Conservation (phyloP, 352 stramenopile species). For the Phytophthora colocasiae region DNA sequence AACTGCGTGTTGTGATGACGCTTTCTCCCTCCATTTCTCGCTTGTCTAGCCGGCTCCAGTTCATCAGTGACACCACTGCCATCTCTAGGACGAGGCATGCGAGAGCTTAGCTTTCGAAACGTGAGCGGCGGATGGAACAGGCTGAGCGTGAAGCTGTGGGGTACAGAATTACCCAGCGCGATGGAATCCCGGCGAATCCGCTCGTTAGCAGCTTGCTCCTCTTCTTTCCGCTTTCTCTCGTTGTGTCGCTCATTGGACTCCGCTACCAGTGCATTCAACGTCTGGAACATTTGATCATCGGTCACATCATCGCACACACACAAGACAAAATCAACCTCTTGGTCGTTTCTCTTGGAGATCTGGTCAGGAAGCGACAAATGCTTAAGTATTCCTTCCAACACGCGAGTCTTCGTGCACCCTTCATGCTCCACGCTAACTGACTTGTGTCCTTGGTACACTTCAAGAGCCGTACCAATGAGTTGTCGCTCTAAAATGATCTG, state of each 20-base stretch:
- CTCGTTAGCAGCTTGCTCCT: constrained; percentile 39
- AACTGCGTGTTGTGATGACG: constrained; percentile 25
- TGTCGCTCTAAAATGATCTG: constrained; percentile 91
- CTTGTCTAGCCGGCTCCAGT: constrained; percentile 27
- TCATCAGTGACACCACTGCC: constrained; percentile 30
- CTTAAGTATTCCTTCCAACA: constrained; percentile 79
- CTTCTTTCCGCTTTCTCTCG: constrained; percentile 47
- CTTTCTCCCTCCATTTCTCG: constrained; percentile 15
- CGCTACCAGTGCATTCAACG: constrained; percentile 72
- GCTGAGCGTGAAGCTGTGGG: constrained; percentile 29
- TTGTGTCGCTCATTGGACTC: constrained; percentile 82
- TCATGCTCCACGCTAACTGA: constrained; percentile 86
- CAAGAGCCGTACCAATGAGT: constrained; percentile 81
- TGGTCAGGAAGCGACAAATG: constrained; percentile 74
- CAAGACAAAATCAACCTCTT: constrained; percentile 89
- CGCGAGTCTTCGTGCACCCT: constrained; percentile 79
- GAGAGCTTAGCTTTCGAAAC: constrained; percentile 47
- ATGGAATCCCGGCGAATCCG: constrained; percentile 43
- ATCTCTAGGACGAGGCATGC: constrained; percentile 35
- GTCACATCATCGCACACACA: constrained; percentile 90
- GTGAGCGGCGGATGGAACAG: constrained; percentile 42
- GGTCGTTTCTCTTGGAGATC: constrained; percentile 65
- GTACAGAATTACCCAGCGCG: constrained; percentile 11
- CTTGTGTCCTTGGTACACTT: constrained; percentile 88
- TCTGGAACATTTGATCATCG: constrained; percentile 93